Conservation (phyloP, 2,329 filamentous ascomycete species). For the Calonectria pseudoreteaudii region DNA sequence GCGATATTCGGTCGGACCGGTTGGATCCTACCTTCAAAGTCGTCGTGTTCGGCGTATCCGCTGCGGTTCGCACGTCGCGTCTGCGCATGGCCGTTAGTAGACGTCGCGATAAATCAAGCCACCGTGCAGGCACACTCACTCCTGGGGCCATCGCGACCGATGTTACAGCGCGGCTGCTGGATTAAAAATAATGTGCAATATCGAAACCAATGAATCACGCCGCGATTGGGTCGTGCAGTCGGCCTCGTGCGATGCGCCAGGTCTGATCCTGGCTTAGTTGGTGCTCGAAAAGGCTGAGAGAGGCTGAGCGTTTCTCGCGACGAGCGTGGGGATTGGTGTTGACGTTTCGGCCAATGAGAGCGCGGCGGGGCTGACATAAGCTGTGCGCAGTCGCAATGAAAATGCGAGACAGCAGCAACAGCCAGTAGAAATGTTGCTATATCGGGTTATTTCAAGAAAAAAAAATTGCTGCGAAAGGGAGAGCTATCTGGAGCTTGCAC, state of each 20-base stretch:
- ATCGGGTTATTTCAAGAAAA: neutral
- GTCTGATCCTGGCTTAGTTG: constrained; percentile 16
- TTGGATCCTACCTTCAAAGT: constrained; percentile 64
- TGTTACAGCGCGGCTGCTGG: neutral
- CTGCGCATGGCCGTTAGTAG: constrained; percentile 47
- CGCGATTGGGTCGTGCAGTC: constrained; percentile 22
- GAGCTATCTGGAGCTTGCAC: no score
- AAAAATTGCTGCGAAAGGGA: neutral
- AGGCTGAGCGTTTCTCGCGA: constrained; percentile 39
- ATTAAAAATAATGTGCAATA: neutral
- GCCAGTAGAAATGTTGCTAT: neutral
- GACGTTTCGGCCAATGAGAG: constrained; percentile 36
- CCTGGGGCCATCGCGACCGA: constrained; percentile 54
- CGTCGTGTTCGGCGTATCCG: constrained; percentile 70
- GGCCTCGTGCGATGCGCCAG: constrained; percentile 24
- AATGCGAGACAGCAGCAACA: neutral
- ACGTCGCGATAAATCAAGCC: constrained; percentile 12
- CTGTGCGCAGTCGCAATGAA: neutral
- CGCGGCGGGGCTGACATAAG: constrained; percentile 41
- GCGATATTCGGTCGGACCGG: neutral
- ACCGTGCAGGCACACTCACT: constrained; percentile 48
- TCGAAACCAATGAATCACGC: neutral
- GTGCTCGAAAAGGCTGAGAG: constrained; percentile 38
- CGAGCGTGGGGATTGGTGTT: constrained; percentile 27
- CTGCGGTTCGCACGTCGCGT: constrained; percentile 69